phyloP scores from a whole-genome alignment of 768 basidiomycete species.

The Hemileccinum rubropunctum region DNA sequence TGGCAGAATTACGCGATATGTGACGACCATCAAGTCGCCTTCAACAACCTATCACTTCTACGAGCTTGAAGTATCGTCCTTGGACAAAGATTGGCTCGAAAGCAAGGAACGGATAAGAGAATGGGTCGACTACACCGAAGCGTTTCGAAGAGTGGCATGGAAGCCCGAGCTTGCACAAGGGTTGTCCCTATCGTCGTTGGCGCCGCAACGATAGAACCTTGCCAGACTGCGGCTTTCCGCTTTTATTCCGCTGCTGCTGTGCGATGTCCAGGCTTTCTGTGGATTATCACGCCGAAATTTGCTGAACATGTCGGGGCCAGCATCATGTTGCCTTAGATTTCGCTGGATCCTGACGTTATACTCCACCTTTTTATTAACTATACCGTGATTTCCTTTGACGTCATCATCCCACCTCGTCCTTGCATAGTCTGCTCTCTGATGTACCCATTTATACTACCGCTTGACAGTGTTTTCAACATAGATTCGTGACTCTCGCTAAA shows the following conservation, averaged over 20 bases:
- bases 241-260: slow-evolving; percentile 9
- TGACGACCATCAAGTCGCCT: slow-evolving; percentile 76
- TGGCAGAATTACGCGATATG: slow-evolving; percentile 81
- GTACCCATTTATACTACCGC: slow-evolving; percentile 27
- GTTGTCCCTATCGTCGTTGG: slow-evolving; percentile 67
- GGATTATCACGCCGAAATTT: slow-evolving; percentile 11
- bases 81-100: slow-evolving; percentile 83
- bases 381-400: slow-evolving; percentile 23
- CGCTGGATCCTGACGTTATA: slow-evolving; percentile 24
- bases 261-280: slow-evolving; percentile 10
- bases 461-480: slow-evolving; percentile 24
- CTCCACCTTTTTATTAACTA: slow-evolving; percentile 27
- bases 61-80: slow-evolving; percentile 75
- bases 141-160: slow-evolving; percentile 71
- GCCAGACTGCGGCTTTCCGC: not conserved
- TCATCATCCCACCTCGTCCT: slow-evolving; percentile 13
- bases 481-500: slow-evolving; percentile 22
- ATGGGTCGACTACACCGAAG: slow-evolving; percentile 88
- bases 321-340: slow-evolving; percentile 20
- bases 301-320: slow-evolving; percentile 15
- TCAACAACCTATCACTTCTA: slow-evolving; percentile 88
- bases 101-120: slow-evolving; percentile 75
- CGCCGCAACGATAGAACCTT: slow-evolving; percentile 46
- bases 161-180: slow-evolving; percentile 83
- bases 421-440: slow-evolving; percentile 32